A percentile compares a stretch with the other conserved stretches of the same genome.
Evolutionary conservation across 257 asterid genomes (phyloP).

Genomic region (Paraleonurus japonicus): DNA sequence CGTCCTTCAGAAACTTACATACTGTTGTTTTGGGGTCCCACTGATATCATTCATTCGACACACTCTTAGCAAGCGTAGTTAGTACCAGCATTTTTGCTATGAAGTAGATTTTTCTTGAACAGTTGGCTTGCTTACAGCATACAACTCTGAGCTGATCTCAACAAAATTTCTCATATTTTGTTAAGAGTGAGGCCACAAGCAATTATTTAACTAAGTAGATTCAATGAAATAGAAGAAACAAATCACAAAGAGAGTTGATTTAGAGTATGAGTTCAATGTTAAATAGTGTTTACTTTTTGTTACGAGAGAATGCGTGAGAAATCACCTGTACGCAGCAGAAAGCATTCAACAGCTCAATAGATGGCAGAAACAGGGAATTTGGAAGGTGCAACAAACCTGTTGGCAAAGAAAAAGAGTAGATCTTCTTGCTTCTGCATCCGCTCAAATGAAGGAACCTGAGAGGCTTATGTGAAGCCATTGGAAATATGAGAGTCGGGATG

Average conservation of each 20-base stretch:
- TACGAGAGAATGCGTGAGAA: neutral
- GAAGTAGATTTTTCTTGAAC: neutral
- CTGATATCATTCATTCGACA: neutral
- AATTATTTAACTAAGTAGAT: too few species aligned
- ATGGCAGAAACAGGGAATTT: constrained; percentile 18
- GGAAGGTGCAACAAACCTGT: neutral
- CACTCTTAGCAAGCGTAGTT: neutral
- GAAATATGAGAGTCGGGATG: neutral
- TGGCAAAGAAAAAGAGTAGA: neutral
- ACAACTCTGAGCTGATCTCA: too few species aligned
- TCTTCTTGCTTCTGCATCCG: neutral
- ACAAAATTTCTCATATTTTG: too few species aligned
- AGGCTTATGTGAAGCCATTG: neutral
- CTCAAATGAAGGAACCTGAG: constrained; percentile 8
- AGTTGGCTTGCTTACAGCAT: neutral
- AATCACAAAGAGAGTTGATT: too few species aligned
- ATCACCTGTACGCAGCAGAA: constrained; percentile 19
- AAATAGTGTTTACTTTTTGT: too few species aligned
- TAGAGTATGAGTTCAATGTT: too few species aligned
- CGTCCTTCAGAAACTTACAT: neutral
- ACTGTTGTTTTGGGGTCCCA: neutral
- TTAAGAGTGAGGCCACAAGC: too few species aligned
- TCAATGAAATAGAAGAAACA: too few species aligned
- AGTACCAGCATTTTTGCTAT: neutral
- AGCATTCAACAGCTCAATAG: constrained; percentile 20